Evolutionary conservation across 2,329 filamentous ascomycete species (phyloP).

Genomic region (Exophiala sideris): DNA sequence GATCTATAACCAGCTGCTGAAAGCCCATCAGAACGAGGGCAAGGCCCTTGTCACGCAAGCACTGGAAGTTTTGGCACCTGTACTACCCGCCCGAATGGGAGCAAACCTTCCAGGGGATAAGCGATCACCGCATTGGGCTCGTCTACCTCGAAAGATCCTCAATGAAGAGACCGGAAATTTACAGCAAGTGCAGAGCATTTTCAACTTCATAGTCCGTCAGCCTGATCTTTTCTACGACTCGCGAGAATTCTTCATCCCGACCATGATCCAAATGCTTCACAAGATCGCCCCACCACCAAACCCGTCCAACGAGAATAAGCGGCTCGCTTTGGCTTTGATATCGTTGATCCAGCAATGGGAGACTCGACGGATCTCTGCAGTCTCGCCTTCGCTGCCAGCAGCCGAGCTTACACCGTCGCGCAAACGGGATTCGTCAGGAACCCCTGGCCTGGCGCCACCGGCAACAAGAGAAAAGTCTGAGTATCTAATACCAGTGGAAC

Average conservation of each 20-base stretch:
- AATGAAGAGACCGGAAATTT: slow-evolving; percentile 92
- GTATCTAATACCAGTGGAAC: slow-evolving; percentile 63
- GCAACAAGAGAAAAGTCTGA: slow-evolving; percentile 49
- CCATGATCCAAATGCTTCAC: slow-evolving; percentile 82
- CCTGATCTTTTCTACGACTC: slow-evolving; percentile 93
- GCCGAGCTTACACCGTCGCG: slow-evolving; percentile 66
- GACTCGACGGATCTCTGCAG: slow-evolving; percentile 62
- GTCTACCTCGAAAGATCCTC: slow-evolving; percentile 83
- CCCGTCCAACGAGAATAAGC: slow-evolving; percentile 86
- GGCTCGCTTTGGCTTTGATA: slow-evolving; percentile 85
- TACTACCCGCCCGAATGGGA: slow-evolving; percentile 75
- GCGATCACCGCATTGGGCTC: slow-evolving; percentile 78
- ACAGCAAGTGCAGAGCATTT: slow-evolving; percentile 94
- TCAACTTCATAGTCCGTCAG: slow-evolving; percentile 91
- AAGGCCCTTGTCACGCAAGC: slow-evolving; percentile 89
- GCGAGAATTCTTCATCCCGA: slow-evolving; percentile 80
- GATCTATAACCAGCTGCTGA: slow-evolving; percentile 86
- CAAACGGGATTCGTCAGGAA: slow-evolving; percentile 35
- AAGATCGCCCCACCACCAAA: slow-evolving; percentile 84
- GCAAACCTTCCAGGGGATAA: slow-evolving; percentile 62
- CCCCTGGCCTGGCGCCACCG: slow-evolving; percentile 54
- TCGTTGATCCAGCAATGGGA: slow-evolving; percentile 92
- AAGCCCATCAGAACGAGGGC: slow-evolving; percentile 93
- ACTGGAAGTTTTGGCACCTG: slow-evolving; percentile 89
- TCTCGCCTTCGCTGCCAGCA: slow-evolving; percentile 38